Evolutionary conservation across 2,329 filamentous ascomycete species (phyloP).

Genomic region (Daldinia eschscholtzii): DNA sequence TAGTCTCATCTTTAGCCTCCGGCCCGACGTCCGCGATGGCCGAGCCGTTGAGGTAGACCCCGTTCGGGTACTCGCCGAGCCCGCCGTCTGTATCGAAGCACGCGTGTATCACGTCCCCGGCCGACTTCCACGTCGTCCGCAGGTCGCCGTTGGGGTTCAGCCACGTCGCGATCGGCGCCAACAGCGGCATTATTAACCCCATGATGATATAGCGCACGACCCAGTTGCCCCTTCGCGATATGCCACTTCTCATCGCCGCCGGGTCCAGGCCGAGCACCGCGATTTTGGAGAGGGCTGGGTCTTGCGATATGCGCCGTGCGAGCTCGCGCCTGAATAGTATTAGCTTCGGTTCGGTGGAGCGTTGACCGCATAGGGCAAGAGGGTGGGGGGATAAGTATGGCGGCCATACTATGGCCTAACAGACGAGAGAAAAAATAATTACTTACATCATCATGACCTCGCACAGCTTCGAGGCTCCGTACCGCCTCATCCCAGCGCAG

Average conservation of each 20-base stretch:
- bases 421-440: background rate
- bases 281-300: constrained; percentile 45
- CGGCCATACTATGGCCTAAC: no score
- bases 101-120: constrained; percentile 46
- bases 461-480: constrained; percentile 47
- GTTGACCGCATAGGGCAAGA: constrained; percentile 6
- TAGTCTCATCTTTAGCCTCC: constrained; percentile 41
- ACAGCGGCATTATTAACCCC: constrained; percentile 28
- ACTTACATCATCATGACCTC: constrained; percentile 48
- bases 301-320: constrained; percentile 40
- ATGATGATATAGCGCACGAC: constrained; percentile 41
- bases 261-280: constrained; percentile 51
- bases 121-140: constrained; percentile 48
- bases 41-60: constrained; percentile 41
- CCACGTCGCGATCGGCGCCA: constrained; percentile 39
- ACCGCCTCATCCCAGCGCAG: constrained; percentile 45
- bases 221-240: constrained; percentile 44
- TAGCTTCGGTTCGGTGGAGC: constrained; percentile 6
- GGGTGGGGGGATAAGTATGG: background rate
- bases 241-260: constrained; percentile 46
- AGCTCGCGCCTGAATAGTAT: constrained; percentile 44
- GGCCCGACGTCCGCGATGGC: constrained; percentile 28
- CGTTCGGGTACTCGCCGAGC: constrained; percentile 42
- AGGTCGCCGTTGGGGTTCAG: constrained; percentile 47
- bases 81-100: constrained; percentile 46